Conservation (phyloP, 345 rosid genomes). For the Eucalyptus fibrosa region DNA sequence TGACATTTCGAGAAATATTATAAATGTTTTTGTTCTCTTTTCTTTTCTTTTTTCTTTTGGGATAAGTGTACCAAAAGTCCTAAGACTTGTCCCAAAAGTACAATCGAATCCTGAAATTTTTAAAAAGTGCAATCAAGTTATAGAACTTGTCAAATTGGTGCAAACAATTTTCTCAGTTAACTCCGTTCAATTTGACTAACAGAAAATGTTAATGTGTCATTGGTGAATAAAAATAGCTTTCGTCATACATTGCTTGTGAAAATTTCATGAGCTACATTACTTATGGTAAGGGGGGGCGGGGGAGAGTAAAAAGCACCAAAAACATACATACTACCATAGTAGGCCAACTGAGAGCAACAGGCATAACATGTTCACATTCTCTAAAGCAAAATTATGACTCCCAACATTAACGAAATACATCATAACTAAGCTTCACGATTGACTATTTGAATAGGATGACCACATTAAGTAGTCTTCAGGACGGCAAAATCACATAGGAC, state of each 20-base stretch:
- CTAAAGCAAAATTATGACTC: not conserved
- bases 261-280: not conserved
- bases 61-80: too few relatives aligned
- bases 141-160: too few relatives aligned
- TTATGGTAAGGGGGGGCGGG: not conserved
- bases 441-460: not conserved
- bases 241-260: not conserved
- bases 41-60: too few relatives aligned
- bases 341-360: not conserved
- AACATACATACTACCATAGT: not conserved
- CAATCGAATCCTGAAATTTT: too few relatives aligned
- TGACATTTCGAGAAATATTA: too few relatives aligned
- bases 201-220: too few relatives aligned
- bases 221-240: too few relatives aligned
- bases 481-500: not conserved
- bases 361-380: not conserved
- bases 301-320: not conserved
- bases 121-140: accelerated
- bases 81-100: too few relatives aligned
- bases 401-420: not conserved
- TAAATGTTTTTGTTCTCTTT: too few relatives aligned
- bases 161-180: too few relatives aligned
- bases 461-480: not conserved
- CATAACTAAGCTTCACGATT: not conserved
- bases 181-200: accelerated